Conservation (phyloP, 2,329 filamentous ascomycete species). For the Rhexocercosporidium sp. region DNA sequence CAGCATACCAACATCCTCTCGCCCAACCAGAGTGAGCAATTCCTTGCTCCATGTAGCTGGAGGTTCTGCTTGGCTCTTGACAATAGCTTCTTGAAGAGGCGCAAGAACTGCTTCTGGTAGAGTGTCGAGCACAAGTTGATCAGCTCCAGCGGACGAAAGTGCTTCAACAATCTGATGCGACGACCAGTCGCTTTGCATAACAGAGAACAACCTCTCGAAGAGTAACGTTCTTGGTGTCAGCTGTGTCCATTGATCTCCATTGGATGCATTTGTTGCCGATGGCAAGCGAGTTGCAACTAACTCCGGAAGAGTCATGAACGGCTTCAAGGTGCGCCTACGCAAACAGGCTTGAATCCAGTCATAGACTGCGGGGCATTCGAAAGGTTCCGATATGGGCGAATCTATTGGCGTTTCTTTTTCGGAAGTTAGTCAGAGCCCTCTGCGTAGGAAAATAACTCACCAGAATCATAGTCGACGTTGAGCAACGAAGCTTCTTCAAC, state of each 20-base stretch:
- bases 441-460: constrained; percentile 36
- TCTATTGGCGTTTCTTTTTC: constrained; percentile 27
- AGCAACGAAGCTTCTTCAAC: constrained; percentile 61
- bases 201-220: constrained; percentile 70
- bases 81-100: constrained; percentile 82
- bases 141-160: constrained; percentile 74
- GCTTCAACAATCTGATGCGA: constrained; percentile 72
- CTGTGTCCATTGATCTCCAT: constrained; percentile 34
- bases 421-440: constrained; percentile 3
- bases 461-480: constrained; percentile 61
- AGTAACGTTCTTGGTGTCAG: constrained; percentile 70
- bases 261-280: constrained; percentile 22
- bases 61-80: constrained; percentile 82
- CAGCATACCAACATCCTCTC: constrained; percentile 78
- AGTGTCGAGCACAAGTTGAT: constrained; percentile 72
- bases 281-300: constrained; percentile 45
- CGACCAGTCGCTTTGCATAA: constrained; percentile 56
- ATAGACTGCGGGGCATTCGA: constrained; percentile 63
- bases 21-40: constrained; percentile 76
- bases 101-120: constrained; percentile 84
- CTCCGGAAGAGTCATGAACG: constrained; percentile 57
- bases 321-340: constrained; percentile 38
- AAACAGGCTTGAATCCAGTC: constrained; percentile 54
- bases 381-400: constrained; percentile 51
- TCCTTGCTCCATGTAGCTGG: constrained; percentile 76